Percentiles rank a stretch among this genome's conserved stretches.
Conservation (phyloP, 139 green algal genomes). For the Chlorella ohadii region DNA sequence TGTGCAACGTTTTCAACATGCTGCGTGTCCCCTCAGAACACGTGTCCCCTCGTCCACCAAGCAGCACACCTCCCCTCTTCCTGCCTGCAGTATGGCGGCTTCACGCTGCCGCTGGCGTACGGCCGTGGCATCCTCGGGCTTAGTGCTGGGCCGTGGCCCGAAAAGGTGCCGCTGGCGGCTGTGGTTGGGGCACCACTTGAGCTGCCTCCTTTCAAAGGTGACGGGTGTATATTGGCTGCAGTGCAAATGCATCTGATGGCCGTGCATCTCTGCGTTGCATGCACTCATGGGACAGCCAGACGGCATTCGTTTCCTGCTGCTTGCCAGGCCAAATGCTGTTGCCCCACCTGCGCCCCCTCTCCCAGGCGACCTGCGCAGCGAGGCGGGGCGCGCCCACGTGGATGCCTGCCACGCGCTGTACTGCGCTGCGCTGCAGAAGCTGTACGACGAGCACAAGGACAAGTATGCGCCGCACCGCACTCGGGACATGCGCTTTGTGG, state of each 20-base stretch:
- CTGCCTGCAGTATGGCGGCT: not conserved
- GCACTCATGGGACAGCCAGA: too few species aligned
- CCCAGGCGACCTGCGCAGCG: conserved; percentile 1
- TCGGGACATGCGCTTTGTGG: conserved; percentile 13
- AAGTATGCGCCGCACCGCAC: not conserved
- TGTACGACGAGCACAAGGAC: conserved; percentile 18
- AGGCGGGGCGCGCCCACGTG: not conserved
- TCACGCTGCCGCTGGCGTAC: not conserved
- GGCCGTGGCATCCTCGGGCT: not conserved
- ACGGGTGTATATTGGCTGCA: too few species aligned
- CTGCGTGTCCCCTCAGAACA: too few species aligned
- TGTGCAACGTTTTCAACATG: too few species aligned
- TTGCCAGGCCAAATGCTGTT: too few species aligned
- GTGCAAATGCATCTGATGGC: too few species aligned
- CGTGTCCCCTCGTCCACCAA: too few species aligned
- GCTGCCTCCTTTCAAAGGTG: not conserved
- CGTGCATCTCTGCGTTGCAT: too few species aligned
- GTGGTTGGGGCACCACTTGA: not conserved
- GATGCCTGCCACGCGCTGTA: conserved; percentile 2
- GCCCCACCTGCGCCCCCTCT: not conserved
- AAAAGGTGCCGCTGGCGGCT: not conserved
- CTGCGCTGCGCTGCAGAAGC: not conserved
- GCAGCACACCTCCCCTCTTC: too few species aligned
- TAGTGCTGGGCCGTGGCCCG: not conserved
- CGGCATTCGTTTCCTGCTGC: too few species aligned